Conservation (phyloP, 805 yeast species). For the Teunomyces stri region DNA sequence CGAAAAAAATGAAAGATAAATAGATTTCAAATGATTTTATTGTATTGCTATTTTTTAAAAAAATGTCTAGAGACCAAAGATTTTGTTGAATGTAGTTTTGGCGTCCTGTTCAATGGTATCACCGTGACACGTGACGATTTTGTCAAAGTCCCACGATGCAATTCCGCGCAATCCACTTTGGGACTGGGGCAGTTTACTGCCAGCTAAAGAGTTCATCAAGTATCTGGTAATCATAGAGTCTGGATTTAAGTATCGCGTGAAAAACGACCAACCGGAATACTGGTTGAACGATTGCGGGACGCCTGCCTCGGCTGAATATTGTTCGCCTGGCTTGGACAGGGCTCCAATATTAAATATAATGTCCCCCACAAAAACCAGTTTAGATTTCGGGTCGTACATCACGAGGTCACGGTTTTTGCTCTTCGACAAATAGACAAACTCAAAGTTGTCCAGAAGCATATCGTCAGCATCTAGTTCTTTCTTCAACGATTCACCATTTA, state of each 20-base stretch:
- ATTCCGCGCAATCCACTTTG: not conserved
- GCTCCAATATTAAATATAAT: slow-evolving; percentile 11
- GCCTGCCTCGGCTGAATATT: slow-evolving; percentile 14
- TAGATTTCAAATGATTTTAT: no score
- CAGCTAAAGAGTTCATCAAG: not conserved
- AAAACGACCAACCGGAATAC: slow-evolving; percentile 12
- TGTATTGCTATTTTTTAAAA: not conserved
- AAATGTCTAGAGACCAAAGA: not conserved
- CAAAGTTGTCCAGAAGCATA: slow-evolving; percentile 8
- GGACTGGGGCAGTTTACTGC: not conserved
- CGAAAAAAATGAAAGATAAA: no score
- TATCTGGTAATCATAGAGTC: slow-evolving; percentile 8
- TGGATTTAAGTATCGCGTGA: slow-evolving; percentile 11
- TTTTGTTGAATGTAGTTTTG: slow-evolving; percentile 22
- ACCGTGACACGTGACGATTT: slow-evolving; percentile 61
- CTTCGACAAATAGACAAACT: slow-evolving; percentile 11
- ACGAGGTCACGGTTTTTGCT: slow-evolving; percentile 14
- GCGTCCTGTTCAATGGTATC: slow-evolving; percentile 44
- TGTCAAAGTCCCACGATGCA: slow-evolving; percentile 32
- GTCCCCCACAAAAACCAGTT: slow-evolving; percentile 13
- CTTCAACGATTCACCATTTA: slow-evolving; percentile 17
- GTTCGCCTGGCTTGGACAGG: slow-evolving; percentile 11
- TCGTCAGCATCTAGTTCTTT: slow-evolving; percentile 9
- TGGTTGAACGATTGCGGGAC: slow-evolving; percentile 11
- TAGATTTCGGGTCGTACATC: slow-evolving; percentile 10